Evolutionary conservation across 2,329 filamentous ascomycete genomes (phyloP).

Genomic region (Pestalotiopsis sp.): DNA sequence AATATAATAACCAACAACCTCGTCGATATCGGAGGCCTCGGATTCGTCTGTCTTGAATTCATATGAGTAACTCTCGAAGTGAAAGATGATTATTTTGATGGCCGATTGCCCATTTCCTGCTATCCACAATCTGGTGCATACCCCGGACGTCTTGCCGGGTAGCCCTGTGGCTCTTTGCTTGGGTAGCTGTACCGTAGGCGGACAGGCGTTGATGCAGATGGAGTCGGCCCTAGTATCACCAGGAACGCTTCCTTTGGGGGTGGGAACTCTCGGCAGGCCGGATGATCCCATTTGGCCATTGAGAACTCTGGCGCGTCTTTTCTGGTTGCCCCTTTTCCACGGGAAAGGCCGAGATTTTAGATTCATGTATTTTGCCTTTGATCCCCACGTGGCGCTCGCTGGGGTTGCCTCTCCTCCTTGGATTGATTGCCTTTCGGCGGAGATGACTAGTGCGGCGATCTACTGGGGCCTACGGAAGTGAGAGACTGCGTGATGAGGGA

Average conservation of each 20-base stretch:
- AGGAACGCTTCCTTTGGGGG: not conserved
- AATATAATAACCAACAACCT: not conserved
- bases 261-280: not conserved
- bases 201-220: not conserved
- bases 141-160: not conserved
- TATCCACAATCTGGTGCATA: not conserved
- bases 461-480: not conserved
- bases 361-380: not conserved
- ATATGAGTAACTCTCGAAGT: not conserved
- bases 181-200: not conserved
- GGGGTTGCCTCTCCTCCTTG: not conserved
- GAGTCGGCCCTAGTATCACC: not conserved
- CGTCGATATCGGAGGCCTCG: not conserved
- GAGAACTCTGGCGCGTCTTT: not conserved
- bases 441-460: not conserved
- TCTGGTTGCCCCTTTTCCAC: not conserved
- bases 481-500: not conserved
- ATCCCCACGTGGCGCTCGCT: conserved; percentile 1
- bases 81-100: not conserved
- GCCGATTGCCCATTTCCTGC: not conserved
- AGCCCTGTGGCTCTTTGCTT: not conserved
- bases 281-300: not conserved
- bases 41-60: not conserved
- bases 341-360: conserved; percentile 6
- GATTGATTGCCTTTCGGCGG: not conserved